A percentile compares a stretch with the other conserved stretches of the same genome.
phyloP scores from a whole-genome alignment of 1,139 yeast genomes.

The Yamadazyma dushanensis region DNA sequence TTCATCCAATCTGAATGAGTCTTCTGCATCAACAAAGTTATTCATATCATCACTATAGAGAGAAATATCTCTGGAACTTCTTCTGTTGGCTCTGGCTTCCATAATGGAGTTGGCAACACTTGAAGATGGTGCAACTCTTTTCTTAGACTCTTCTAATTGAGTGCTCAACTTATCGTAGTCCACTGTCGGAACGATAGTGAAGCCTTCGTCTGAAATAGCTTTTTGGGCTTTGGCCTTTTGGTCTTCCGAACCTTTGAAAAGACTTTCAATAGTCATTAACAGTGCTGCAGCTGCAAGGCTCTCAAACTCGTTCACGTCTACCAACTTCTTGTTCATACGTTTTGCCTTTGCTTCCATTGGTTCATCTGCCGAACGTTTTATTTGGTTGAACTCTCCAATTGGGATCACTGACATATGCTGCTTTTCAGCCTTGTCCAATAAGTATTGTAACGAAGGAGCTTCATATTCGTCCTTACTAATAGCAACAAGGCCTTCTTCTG shows the following conservation, averaged over 20 bases:
- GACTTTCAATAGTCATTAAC: conserved; percentile 7
- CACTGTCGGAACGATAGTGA: conserved; percentile 6
- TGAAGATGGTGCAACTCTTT: conserved; percentile 9
- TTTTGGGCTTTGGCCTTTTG: conserved; percentile 3
- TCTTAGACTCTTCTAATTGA: conserved; percentile 8
- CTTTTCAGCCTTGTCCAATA: conserved; percentile 20
- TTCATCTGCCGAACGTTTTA: conserved; percentile 15
- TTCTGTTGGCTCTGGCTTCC: conserved; percentile 15
- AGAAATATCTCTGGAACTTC: conserved; percentile 18
- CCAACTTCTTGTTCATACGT: conserved; percentile 7
- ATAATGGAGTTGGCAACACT: conserved; percentile 14
- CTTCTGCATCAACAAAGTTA: conserved; percentile 36
- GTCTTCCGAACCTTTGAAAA: conserved; percentile 9
- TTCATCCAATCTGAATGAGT: conserved; percentile 29
- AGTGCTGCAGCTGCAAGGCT: conserved; percentile 2
- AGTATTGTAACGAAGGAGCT: conserved; percentile 24
- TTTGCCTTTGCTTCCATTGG: conserved; percentile 25
- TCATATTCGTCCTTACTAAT: conserved; percentile 23
- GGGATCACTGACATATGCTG: conserved; percentile 21
- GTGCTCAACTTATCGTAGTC: conserved; percentile 9
- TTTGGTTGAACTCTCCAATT: conserved; percentile 16
- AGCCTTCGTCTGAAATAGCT: conserved; percentile 5
- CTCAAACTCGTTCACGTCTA: conserved; percentile 9
- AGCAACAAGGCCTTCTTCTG: conserved; percentile 26
- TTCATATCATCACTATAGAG: conserved; percentile 16